Conservation (phyloP, 257 asterid species). For the Echites panduratus region DNA sequence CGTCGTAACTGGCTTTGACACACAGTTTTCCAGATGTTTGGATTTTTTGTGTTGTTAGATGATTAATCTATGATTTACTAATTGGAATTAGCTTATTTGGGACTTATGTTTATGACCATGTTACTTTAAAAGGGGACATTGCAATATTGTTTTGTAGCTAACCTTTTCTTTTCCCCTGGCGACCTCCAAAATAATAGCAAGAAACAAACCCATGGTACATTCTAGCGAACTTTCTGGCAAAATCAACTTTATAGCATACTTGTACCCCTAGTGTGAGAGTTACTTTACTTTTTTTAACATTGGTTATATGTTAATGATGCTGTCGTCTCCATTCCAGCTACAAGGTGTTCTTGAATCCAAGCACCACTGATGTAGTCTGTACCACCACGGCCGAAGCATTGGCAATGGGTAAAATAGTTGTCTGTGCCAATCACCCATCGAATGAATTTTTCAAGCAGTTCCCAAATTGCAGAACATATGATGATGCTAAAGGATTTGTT, state of each 20-base stretch:
- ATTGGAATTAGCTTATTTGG: neutral
- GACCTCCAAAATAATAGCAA: neutral
- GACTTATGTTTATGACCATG: neutral
- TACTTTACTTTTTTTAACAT: neutral
- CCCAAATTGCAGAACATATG: conserved; percentile 81
- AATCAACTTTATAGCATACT: neutral
- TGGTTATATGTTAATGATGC: neutral
- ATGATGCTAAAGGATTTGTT: conserved; percentile 64
- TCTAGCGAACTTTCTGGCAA: neutral
- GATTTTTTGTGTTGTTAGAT: neutral
- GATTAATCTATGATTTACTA: neutral
- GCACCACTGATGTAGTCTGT: conserved; percentile 99
- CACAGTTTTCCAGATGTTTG: neutral
- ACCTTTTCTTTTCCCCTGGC: neutral
- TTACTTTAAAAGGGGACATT: neutral
- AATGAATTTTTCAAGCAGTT: conserved; percentile 97
- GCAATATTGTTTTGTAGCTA: too few relatives aligned
- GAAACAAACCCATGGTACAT: neutral
- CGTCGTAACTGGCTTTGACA: neutral
- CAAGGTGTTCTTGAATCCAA: conserved; percentile 85
- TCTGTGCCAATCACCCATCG: conserved; percentile 92
- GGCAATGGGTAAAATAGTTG: conserved; percentile 95
- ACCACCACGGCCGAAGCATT: conserved; percentile 77
- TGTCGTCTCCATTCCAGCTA: conserved; percentile 42
- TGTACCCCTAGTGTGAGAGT: neutral